Percentiles rank a stretch among this genome's conserved stretches.
Conservation (phyloP, 164 flowering plant genomes). For the Stephania japonica region DNA sequence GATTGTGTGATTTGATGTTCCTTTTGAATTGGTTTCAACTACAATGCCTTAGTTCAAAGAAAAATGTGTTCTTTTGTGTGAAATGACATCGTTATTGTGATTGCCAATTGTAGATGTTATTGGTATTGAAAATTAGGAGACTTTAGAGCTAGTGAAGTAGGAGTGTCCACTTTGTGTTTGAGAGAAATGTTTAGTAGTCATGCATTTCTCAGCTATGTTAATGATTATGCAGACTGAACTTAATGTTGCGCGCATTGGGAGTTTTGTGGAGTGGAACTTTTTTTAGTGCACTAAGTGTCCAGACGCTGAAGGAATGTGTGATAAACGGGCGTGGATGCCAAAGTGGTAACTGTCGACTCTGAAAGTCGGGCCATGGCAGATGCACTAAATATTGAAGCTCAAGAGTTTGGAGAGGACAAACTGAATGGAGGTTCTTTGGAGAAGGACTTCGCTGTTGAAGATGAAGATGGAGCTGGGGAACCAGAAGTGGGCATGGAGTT, state of each 20-base stretch:
- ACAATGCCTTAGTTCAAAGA: neutral
- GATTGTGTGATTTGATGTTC: no score
- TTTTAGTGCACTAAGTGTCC: neutral
- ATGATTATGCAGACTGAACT: neutral
- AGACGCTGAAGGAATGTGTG: neutral
- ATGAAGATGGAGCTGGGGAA: slow-evolving; percentile 38
- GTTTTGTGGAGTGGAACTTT: slow-evolving; percentile 1
- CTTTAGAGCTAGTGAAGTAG: neutral
- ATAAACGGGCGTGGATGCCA: slow-evolving; percentile 29
- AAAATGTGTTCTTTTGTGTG: neutral
- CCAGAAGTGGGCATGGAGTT: slow-evolving; percentile 79
- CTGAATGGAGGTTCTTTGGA: slow-evolving; percentile 22
- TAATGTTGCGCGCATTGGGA: neutral
- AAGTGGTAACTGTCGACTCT: slow-evolving; percentile 30
- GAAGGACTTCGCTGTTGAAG: slow-evolving; percentile 15
- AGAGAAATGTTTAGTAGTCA: neutral
- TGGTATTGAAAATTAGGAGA: neutral
- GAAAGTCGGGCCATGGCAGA: slow-evolving; percentile 15
- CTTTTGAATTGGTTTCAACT: neutral
- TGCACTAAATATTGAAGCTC: slow-evolving; percentile 26
- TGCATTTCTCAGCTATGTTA: neutral
- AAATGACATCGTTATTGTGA: neutral
- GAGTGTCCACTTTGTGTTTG: neutral
- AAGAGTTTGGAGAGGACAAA: slow-evolving; percentile 27
- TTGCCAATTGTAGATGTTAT: neutral